These are phyloP conservation scores for Wickerhamiella kurtzmanii DNA, from an alignment of 805 yeast genomes.

Conservation along the genomic window DNA sequence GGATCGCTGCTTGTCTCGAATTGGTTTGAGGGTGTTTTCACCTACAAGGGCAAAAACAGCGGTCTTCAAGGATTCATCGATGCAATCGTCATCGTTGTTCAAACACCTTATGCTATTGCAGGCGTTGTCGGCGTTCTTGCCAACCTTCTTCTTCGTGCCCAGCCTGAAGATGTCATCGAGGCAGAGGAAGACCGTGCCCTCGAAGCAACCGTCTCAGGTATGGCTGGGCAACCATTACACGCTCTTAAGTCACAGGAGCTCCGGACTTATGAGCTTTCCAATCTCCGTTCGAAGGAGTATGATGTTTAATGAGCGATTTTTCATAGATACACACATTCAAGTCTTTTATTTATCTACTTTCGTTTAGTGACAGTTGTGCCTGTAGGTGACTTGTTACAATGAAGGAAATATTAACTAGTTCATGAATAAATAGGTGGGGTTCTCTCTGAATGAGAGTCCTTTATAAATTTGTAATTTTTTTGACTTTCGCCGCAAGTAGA, in stretches of 20 bases:
- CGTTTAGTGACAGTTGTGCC: too few species aligned
- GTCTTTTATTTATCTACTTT: background rate
- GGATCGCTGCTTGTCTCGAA: conserved; percentile 51
- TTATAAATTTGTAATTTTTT: background rate
- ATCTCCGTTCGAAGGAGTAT: background rate
- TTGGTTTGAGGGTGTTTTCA: conserved; percentile 55
- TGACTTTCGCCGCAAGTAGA: conserved; percentile 2
- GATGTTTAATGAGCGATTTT: background rate
- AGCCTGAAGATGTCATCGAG: conserved; percentile 27
- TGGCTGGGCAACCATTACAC: background rate
- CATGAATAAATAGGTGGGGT: conserved; percentile 3
- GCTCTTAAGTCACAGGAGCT: background rate
- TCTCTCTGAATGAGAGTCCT: conserved; percentile 1
- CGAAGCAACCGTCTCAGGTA: background rate
- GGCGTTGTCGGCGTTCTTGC: conserved; percentile 52
- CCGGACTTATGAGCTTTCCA: background rate
- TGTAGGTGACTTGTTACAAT: too few species aligned
- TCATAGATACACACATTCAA: background rate
- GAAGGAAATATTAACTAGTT: background rate
- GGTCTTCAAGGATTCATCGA: conserved; percentile 48
- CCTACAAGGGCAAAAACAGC: conserved; percentile 48
- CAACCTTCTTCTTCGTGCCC: conserved; percentile 45
- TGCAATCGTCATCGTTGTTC: conserved; percentile 57
- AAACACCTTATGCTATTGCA: conserved; percentile 58
- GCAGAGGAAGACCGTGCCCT: background rate